Conservation (phyloP, 2,329 filamentous ascomycete species). For the Fusarium begoniae region DNA sequence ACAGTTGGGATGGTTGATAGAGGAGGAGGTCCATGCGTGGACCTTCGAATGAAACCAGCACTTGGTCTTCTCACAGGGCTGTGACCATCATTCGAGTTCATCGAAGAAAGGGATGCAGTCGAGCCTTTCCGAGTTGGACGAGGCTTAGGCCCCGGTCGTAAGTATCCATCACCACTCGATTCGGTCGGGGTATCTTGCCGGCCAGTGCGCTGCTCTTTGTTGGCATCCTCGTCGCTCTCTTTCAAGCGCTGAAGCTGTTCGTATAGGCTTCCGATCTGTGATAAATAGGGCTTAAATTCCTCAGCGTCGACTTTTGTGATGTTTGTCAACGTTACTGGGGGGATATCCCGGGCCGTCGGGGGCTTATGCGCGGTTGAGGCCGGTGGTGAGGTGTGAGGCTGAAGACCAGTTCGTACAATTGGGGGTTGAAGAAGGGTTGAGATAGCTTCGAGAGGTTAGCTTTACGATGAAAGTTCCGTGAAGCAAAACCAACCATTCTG, state of each 20-base stretch:
- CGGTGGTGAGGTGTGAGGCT: constrained; percentile 79
- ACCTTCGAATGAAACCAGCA: constrained; percentile 64
- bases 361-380: constrained; percentile 78
- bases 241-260: constrained; percentile 88
- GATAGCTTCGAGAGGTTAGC: constrained; percentile 68
- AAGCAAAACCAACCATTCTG: constrained; percentile 74
- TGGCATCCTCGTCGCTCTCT: constrained; percentile 74
- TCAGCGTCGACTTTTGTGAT: constrained; percentile 81
- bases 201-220: constrained; percentile 52
- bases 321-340: constrained; percentile 89
- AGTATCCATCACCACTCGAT: constrained; percentile 51
- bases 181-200: constrained; percentile 56
- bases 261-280: constrained; percentile 86
- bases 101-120: constrained; percentile 58
- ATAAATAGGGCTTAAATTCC: constrained; percentile 85
- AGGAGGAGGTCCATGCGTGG: constrained; percentile 79
- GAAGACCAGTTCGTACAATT: constrained; percentile 86
- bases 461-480: neutral
- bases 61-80: constrained; percentile 56
- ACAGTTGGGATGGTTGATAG: constrained; percentile 91
- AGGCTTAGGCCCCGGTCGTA: constrained; percentile 53
- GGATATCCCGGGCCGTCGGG: constrained; percentile 88
- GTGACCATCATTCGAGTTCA: constrained; percentile 59
- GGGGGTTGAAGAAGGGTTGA: constrained; percentile 92
- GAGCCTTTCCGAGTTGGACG: constrained; percentile 47